A percentile compares a stretch with the other conserved stretches of the same genome.
phyloP scores from a whole-genome alignment of 1,284 basidiomycete genomes.

The Leccinum griseonigrum region DNA sequence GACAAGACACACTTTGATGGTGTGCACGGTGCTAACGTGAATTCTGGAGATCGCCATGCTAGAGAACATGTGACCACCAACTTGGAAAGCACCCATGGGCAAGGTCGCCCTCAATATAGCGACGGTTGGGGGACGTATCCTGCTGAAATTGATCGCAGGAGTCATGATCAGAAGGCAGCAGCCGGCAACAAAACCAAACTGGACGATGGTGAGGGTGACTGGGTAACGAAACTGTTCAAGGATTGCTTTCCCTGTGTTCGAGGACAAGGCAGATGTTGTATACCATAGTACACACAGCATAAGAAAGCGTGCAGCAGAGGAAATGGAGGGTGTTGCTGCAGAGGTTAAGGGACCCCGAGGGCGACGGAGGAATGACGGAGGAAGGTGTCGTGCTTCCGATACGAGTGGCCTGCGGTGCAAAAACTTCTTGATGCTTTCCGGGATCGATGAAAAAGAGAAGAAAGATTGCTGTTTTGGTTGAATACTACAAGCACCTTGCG shows the following conservation, averaged over 20 bases:
- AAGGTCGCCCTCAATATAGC: conserved; percentile 78
- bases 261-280: conserved; percentile 80
- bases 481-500: conserved; percentile 7
- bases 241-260: conserved; percentile 88
- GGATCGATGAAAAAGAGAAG: conserved; percentile 10
- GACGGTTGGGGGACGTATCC: conserved; percentile 66
- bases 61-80: conserved; percentile 97
- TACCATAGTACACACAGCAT: conserved; percentile 81
- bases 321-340: conserved; percentile 11
- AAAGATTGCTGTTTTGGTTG: conserved; percentile 5
- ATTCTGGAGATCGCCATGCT: conserved; percentile 96
- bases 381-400: conserved; percentile 14
- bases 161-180: conserved; percentile 85
- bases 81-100: conserved; percentile 93
- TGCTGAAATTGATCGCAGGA: conserved; percentile 64
- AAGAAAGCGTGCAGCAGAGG: conserved; percentile 47
- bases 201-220: conserved; percentile 93
- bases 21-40: conserved; percentile 97
- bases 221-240: conserved; percentile 85
- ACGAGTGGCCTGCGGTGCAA: conserved; percentile 18
- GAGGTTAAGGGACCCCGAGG: conserved; percentile 19
- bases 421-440: conserved; percentile 19
- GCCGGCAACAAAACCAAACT: conserved; percentile 91
- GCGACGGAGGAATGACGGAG: conserved; percentile 28
- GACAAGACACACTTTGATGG: conserved; percentile 80